A percentile compares a stretch with the other conserved stretches of the same genome.
Conservation (phyloP, 179 eudicot genomes). For the Drosera spatulata region DNA sequence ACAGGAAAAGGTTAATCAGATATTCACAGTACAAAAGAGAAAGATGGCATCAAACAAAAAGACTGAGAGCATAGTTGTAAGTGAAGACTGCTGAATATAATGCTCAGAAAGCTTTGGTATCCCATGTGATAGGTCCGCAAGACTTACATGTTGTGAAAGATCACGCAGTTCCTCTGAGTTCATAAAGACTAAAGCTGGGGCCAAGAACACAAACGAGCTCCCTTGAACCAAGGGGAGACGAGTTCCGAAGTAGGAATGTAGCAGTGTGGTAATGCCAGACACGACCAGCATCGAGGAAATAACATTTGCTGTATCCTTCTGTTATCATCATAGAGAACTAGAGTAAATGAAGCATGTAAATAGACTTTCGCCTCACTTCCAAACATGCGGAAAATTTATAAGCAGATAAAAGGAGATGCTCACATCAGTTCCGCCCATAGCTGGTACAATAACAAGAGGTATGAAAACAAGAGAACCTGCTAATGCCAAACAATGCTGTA, state of each 20-base stretch:
- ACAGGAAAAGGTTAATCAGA: constrained; percentile 4
- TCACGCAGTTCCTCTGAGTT: constrained; percentile 77
- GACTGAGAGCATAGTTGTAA: too few species aligned
- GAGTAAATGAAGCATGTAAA: neutral
- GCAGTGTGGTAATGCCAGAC: constrained; percentile 78
- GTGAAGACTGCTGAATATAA: too few species aligned
- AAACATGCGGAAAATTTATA: neutral
- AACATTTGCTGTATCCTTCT: constrained; percentile 85
- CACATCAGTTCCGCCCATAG: constrained; percentile 97
- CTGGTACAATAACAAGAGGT: constrained; percentile 73
- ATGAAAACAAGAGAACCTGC: constrained; percentile 84
- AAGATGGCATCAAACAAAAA: neutral
- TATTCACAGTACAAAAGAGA: constrained; percentile 1
- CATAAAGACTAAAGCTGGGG: constrained; percentile 77
- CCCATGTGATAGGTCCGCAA: neutral
- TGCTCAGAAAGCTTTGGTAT: too few species aligned
- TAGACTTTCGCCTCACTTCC: neutral
- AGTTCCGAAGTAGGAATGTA: constrained; percentile 82
- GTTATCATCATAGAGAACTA: constrained; percentile 18
- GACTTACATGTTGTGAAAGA: constrained; percentile 81
- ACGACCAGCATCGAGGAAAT: constrained; percentile 79
- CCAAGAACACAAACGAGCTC: constrained; percentile 91
- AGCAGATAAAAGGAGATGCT: constrained; percentile 17
- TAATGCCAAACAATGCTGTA: constrained; percentile 82
- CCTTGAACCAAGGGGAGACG: constrained; percentile 95